A percentile compares a stretch with the other conserved stretches of the same genome.
These are phyloP conservation scores for Lipomyces yamadae DNA, from an alignment of 805 yeast genomes.

Conservation along the genomic window DNA sequence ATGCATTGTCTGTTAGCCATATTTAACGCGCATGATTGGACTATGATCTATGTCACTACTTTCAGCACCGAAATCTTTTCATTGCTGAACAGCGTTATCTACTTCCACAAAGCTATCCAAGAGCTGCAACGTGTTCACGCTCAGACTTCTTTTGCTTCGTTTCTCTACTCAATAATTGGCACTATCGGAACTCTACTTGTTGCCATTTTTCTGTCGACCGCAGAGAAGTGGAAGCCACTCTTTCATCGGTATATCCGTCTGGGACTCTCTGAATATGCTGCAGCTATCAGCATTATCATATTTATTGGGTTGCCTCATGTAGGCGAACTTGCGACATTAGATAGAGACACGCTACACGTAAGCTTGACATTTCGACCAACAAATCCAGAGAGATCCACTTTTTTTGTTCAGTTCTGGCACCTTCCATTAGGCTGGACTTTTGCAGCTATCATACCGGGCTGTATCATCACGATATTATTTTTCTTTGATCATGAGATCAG, in stretches of 20 bases:
- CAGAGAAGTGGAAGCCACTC: not conserved
- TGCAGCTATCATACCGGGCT: constrained; percentile 3
- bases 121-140: not conserved
- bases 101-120: constrained; percentile 3
- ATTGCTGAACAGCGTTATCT: constrained; percentile 6
- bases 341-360: not conserved
- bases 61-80: constrained; percentile 4
- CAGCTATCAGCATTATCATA: constrained; percentile 2
- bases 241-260: constrained; percentile 3
- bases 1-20: not conserved
- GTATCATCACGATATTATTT: not conserved
- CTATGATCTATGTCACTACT: not conserved
- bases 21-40: constrained; percentile 3
- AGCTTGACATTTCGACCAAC: not conserved
- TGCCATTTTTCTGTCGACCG: constrained; percentile 5
- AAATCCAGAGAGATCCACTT: not conserved
- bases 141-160: not conserved
- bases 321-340: constrained; percentile 1
- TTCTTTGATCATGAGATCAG: constrained; percentile 6
- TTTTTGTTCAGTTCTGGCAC: constrained; percentile 5
- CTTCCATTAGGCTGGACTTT: not conserved
- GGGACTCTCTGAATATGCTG: not conserved
- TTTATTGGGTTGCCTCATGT: not conserved
- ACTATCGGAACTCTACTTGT: not conserved
- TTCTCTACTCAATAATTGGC: constrained; percentile 4